Evolutionary conservation across 2,329 filamentous ascomycete species (phyloP), one percentile per base, ranked within the genome.

Genomic region (Fusarium bactridioides): DNA sequence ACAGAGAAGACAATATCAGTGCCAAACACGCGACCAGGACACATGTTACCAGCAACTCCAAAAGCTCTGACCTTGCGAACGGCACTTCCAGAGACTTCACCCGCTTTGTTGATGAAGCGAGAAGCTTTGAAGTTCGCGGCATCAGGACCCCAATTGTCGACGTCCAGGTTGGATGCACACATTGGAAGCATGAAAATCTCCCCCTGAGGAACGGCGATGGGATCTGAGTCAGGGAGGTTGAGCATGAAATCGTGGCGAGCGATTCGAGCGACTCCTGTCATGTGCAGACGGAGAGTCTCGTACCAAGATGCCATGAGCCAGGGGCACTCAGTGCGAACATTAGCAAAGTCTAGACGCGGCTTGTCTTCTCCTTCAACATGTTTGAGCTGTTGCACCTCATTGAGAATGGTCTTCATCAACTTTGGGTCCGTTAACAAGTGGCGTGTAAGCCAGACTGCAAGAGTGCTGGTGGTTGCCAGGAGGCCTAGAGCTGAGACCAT

Each of bases 131-230:
- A 81, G 13, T 44, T 35, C 2, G 61, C 61, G 1, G 78, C 77
- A 40, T 81, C 76, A 2, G 74, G 37, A 3, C 78, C 79, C 80
- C 80, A 81, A 1, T 63, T 74, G 4, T 61, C 37, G 4, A 71
- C 44, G 61, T 80, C 74, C n/a, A 74, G 57, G 64, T 80, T 80
- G 51, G 78, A 79, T 2, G 79, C 74, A 35, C 76, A 78, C 78
- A 80, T 80, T 31, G 79, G 78, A 5, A 80, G 73, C n/a, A 80
- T 71, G 50, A 80, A 73, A 31, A 80, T 77, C 56, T 80, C 79
- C 23, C 76, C 74, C 21, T 79, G 74, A 2, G 72, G 68, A 7
- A 80, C 69, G 1, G 74, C 38, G 18, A 79, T 70, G 7, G 72
- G 59, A 1, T 72, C 67, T 1, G 70, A 65, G 10, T 63, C 67